Evolutionary conservation across 352 stramenopile species (phyloP).

Genomic region (Peronosclerospora sorghi): DNA sequence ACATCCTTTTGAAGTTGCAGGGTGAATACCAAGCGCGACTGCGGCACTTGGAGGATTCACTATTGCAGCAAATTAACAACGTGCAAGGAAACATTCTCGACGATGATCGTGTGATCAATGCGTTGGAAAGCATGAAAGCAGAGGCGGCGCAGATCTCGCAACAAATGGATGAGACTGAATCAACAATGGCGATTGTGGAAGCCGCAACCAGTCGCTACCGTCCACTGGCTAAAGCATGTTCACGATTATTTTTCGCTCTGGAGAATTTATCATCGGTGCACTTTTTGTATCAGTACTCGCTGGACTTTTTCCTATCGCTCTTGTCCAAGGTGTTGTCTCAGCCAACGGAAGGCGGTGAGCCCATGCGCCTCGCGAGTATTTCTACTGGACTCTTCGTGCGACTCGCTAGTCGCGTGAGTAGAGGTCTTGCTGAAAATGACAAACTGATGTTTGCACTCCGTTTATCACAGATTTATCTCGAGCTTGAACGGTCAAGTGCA

Average conservation of each 20-base stretch:
- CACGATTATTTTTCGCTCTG: slow-evolving; percentile 87
- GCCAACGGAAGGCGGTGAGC: slow-evolving; percentile 17
- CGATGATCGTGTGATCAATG: slow-evolving; percentile 96
- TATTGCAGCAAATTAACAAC: slow-evolving; percentile 97
- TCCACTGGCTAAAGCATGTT: slow-evolving; percentile 86
- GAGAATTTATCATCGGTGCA: slow-evolving; percentile 92
- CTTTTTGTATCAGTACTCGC: slow-evolving; percentile 98
- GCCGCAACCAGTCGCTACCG: slow-evolving; percentile 91
- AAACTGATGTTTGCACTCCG: slow-evolving; percentile 98
- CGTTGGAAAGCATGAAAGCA: slow-evolving; percentile 97
- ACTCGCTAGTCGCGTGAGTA: slow-evolving; percentile 87
- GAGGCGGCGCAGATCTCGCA: slow-evolving; percentile 94
- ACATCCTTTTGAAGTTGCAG: slow-evolving; percentile 94
- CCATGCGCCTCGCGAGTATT: slow-evolving; percentile 48
- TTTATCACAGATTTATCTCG: slow-evolving; percentile 88
- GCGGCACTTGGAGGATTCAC: slow-evolving; percentile 95
- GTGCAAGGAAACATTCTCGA: slow-evolving; percentile 99
- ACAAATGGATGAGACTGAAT: slow-evolving; percentile 78
- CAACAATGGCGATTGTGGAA: slow-evolving; percentile 78
- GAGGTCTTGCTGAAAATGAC: slow-evolving; percentile 92
- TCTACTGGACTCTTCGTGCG: slow-evolving; percentile 85
- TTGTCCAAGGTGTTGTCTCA: slow-evolving; percentile 87
- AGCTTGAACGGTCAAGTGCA: slow-evolving; percentile 52
- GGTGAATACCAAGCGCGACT: slow-evolving; percentile 96
- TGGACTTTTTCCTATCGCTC: slow-evolving; percentile 96